These are phyloP conservation scores for Lactarius vividus DNA, from an alignment of 768 basidiomycete species.

Conservation along the genomic window DNA sequence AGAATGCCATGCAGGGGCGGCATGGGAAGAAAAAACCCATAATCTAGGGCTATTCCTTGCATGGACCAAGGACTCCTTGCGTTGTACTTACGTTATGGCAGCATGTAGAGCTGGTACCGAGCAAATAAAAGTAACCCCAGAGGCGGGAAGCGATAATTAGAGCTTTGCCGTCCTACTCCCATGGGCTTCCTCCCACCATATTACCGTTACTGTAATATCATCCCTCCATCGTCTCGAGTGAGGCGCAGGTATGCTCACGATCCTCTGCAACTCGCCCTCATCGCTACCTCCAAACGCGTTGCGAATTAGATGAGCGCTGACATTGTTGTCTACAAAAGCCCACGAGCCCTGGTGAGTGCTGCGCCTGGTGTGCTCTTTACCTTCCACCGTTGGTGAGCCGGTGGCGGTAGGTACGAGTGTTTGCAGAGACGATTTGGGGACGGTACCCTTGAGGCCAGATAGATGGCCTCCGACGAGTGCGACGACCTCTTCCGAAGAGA, in stretches of 20 bases:
- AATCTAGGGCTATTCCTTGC: constrained; percentile 32
- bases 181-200: constrained; percentile 79
- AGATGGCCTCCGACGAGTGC: constrained; percentile 82
- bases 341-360: constrained; percentile 49
- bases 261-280: constrained; percentile 49
- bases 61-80: constrained; percentile 7
- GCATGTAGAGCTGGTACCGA: constrained; percentile 16
- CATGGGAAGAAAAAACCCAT: constrained; percentile 36
- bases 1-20: constrained; percentile 37
- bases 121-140: constrained; percentile 18
- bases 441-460: constrained; percentile 60
- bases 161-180: constrained; percentile 50
- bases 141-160: constrained; percentile 34
- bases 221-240: constrained; percentile 75
- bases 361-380: constrained; percentile 49
- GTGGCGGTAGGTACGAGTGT: constrained; percentile 52
- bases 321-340: constrained; percentile 77
- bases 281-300: constrained; percentile 92
- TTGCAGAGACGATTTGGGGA: constrained; percentile 58
- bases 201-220: constrained; percentile 81
- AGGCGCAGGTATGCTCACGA: constrained; percentile 82
- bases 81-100: constrained; percentile 13
- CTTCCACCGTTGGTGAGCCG: constrained; percentile 59
- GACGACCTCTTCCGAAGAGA: constrained; percentile 79
- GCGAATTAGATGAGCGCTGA: constrained; percentile 79